Evolutionary conservation across 176 grass and related monocot genomes (phyloP).

Genomic region (Avena sativa): DNA sequence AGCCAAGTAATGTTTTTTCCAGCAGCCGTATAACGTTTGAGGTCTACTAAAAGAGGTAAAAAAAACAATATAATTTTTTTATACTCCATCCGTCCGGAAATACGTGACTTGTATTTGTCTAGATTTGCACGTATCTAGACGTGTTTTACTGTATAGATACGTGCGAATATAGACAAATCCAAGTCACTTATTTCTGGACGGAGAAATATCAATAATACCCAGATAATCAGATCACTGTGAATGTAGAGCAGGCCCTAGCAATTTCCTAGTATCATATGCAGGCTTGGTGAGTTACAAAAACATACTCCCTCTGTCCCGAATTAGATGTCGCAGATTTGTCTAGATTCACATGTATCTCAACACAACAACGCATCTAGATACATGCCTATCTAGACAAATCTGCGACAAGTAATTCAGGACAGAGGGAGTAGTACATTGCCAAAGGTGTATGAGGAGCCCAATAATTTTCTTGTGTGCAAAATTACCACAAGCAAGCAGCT

Average conservation of each 20-base stretch:
- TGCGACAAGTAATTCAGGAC: too few species aligned
- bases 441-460: background rate
- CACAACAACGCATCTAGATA: too few species aligned
- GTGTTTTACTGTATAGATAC: too few species aligned
- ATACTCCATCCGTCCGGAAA: too few species aligned
- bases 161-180: too few species aligned
- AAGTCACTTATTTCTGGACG: too few species aligned
- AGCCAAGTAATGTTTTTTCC: background rate
- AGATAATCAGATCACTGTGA: background rate
- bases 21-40: background rate
- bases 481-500: background rate
- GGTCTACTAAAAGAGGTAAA: background rate
- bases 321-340: too few species aligned
- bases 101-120: too few species aligned
- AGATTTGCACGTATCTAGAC: too few species aligned
- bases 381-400: too few species aligned
- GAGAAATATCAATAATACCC: background rate
- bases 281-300: background rate
- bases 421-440: background rate
- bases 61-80: conserved; percentile 6
- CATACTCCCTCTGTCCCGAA: too few species aligned
- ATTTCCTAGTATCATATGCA: background rate
- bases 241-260: conserved; percentile 1
- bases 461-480: background rate
- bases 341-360: too few species aligned